Evolutionary conservation across 352 stramenopile genomes (phyloP).

Genomic region (Phytophthora sojae): DNA sequence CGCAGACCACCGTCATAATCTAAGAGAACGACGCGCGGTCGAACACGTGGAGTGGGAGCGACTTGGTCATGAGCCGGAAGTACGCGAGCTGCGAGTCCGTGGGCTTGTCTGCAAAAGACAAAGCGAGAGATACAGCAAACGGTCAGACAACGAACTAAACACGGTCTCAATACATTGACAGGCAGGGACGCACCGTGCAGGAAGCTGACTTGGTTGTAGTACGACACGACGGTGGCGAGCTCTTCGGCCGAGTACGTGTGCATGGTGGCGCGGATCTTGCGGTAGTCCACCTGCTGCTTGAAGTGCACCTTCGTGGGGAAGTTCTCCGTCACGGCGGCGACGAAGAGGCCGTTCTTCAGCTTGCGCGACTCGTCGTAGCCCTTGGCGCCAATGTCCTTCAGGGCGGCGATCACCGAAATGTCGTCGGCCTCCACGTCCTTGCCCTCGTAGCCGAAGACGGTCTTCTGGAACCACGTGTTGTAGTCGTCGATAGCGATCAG

Average conservation of each 20-base stretch:
- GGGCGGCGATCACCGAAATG: conserved; percentile 83
- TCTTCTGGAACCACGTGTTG: conserved; percentile 89
- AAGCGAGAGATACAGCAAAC: background rate
- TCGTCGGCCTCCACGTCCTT: conserved; percentile 74
- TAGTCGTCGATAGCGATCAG: conserved; percentile 91
- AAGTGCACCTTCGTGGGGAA: conserved; percentile 81
- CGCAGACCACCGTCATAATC: conserved; percentile 12
- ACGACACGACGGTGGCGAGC: conserved; percentile 75
- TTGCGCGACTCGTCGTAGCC: conserved; percentile 68
- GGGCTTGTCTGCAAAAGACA: conserved; percentile 58
- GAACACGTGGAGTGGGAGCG: conserved; percentile 79
- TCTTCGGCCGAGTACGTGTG: conserved; percentile 82
- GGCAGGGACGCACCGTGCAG: conserved; percentile 54
- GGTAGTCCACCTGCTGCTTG: conserved; percentile 87
- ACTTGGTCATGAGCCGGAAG: conserved; percentile 90
- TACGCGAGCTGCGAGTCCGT: conserved; percentile 77
- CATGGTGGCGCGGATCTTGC: conserved; percentile 76
- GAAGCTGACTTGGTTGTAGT: conserved; percentile 89
- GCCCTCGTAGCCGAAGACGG: conserved; percentile 88
- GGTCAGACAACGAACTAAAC: background rate
- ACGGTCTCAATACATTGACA: background rate
- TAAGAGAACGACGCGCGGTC: conserved; percentile 89
- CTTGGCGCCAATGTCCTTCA: conserved; percentile 73
- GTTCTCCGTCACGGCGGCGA: conserved; percentile 87
- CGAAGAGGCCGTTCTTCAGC: conserved; percentile 83